phyloP scores from a whole-genome alignment of 345 rosid species.

The Brassica nigra region DNA sequence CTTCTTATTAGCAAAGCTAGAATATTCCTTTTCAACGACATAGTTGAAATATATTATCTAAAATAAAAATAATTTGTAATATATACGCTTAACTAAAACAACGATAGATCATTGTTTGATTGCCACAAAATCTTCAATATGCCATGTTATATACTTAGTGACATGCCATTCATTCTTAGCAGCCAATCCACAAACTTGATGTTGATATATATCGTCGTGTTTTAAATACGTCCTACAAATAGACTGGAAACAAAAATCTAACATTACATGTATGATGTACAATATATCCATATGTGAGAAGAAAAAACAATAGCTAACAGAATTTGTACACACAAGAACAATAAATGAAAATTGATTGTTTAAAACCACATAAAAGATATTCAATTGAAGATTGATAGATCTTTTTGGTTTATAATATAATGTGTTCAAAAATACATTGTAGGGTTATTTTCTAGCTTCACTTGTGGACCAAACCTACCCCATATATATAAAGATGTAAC shows the following conservation, averaged over 20 bases:
- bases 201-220: conserved; percentile 11
- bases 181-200: conserved; percentile 20
- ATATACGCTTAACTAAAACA: neutral
- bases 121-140: conserved; percentile 21
- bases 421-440: conserved; percentile 1
- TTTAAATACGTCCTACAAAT: neutral
- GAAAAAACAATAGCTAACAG: neutral
- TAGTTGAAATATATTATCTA: neutral
- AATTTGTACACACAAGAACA: neutral
- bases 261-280: neutral
- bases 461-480: conserved; percentile 34
- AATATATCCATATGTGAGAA: neutral
- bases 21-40: neutral
- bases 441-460: neutral
- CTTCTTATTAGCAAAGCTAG: neutral
- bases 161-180: conserved; percentile 13
- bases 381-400: neutral
- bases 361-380: conserved; percentile 3
- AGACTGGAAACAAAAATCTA: neutral
- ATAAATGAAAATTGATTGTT: neutral
- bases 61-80: neutral
- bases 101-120: neutral
- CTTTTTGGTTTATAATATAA: neutral
- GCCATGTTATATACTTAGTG: conserved; percentile 15
- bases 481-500: neutral